Evolutionary conservation across 352 stramenopile species (phyloP).

Genomic region (Phytophthora multivora): DNA sequence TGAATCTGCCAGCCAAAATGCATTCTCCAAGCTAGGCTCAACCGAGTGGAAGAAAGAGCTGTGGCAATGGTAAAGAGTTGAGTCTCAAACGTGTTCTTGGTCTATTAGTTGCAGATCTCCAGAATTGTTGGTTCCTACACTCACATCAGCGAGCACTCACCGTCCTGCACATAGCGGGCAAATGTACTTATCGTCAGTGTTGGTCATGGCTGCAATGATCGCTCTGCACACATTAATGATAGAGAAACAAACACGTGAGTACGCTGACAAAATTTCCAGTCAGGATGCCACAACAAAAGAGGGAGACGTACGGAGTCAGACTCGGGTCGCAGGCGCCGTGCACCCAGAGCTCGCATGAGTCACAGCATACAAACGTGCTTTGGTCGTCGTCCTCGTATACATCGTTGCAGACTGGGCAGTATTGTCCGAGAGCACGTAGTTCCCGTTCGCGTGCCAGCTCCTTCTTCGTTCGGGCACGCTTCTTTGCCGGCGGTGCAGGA

Average conservation of each 20-base stretch:
- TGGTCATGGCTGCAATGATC: constrained; percentile 57
- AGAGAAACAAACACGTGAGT: constrained; percentile 15
- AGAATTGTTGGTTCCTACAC: constrained; percentile 2
- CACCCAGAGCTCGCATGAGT: constrained; percentile 90
- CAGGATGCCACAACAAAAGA: background rate
- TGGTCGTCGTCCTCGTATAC: constrained; percentile 87
- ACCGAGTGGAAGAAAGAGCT: no score
- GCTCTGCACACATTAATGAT: constrained; percentile 32
- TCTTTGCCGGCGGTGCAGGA: constrained; percentile 28
- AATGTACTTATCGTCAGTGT: constrained; percentile 87
- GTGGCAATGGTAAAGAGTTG: no score
- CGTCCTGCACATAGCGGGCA: constrained; percentile 75
- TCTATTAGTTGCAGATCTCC: constrained; percentile 31
- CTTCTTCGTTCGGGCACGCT: constrained; percentile 67
- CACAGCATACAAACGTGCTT: constrained; percentile 88
- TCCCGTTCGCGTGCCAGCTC: constrained; percentile 76
- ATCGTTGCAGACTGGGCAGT: constrained; percentile 87
- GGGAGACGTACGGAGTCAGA: constrained; percentile 61
- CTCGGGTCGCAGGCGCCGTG: constrained; percentile 74
- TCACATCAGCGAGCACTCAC: constrained; percentile 29
- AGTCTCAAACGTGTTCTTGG: constrained; percentile 6
- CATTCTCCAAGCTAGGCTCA: no score
- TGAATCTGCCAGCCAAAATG: no score
- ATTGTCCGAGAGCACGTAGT: constrained; percentile 77
- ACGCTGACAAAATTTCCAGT: background rate